Evolutionary conservation across 2,329 filamentous ascomycete genomes (phyloP).

Genomic region (Zymoseptoria passerinii): DNA sequence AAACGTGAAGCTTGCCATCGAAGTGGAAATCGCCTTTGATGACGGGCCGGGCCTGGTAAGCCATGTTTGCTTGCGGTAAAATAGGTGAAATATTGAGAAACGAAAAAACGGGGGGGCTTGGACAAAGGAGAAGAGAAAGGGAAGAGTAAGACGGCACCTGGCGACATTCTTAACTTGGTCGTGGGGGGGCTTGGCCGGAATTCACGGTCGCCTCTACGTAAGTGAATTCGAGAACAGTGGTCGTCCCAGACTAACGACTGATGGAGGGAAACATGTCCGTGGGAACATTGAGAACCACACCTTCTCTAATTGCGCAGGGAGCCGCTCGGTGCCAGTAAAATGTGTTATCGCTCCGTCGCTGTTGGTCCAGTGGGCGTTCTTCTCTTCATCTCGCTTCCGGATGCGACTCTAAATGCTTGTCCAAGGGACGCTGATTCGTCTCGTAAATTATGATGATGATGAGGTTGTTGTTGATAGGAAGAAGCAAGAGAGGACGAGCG

Average conservation of each 20-base stretch:
- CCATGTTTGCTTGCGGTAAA: neutral
- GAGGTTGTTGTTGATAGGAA: neutral
- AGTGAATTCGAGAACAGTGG: neutral
- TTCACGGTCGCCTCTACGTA: neutral
- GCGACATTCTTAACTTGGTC: neutral
- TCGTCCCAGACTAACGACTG: neutral
- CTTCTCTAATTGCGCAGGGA: neutral
- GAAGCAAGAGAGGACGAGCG: neutral
- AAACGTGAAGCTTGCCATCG: constrained; percentile 23
- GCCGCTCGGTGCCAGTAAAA: neutral
- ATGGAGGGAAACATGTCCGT: neutral
- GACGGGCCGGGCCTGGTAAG: constrained; percentile 6
- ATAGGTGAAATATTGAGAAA: neutral
- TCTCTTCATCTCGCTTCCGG: too few relatives aligned
- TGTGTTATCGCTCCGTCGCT: neutral
- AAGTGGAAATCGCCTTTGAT: constrained; percentile 25
- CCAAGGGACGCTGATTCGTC: too few relatives aligned
- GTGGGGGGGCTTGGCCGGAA: neutral
- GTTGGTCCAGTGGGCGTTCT: neutral
- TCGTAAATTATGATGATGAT: too few relatives aligned
- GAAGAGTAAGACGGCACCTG: neutral
- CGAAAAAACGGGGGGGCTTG: neutral
- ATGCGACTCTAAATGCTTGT: too few relatives aligned
- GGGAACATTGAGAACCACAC: neutral
- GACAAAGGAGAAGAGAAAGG: neutral